Base-by-base conservation (phyloP, 2,329 filamentous ascomycete genomes). In the Mariannaea sp. region DNA sequence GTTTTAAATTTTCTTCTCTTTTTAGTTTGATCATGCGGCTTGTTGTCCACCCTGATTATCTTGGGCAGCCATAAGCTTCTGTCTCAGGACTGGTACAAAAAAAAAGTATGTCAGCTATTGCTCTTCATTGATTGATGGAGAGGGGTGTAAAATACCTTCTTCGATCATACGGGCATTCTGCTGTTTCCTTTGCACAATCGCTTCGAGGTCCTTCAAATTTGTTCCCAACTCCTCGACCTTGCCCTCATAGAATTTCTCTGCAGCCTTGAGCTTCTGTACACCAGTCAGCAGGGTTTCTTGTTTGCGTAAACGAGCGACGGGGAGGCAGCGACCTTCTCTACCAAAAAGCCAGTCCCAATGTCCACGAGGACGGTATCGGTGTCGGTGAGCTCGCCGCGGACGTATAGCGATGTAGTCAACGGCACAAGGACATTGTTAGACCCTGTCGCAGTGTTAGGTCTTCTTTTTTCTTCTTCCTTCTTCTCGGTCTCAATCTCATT, bases 351-450 rank as follows among this genome's bases (percentile, higher is more conserved):
- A 1, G 93, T 97, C 16, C 93, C 93, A 16, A 97, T 85, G 71
- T 97, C 93, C 33, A 97, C 91, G 53, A 97, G 80, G 6, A 96
- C 91, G 56, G 85, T 86, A 52, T 90, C 83, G 2, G 87, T 81
- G 71, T 87, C 84, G 39, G 88, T 81, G 33, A 97, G 79, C 32
- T 82, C 86, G 26, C 93, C 95, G 20, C 89, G 88, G 13, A 99
- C 93, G 73, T 99, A 99, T 24, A 99, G 82, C 1, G 92, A 97
- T 65, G 90, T 94, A 10, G 94, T 99, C 57, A 99, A 76, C 0
- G 95, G 94, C n/a, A 99, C 91, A 16, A 99, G 83, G 41, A 97
- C 88, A 7, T 74, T 79, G 72, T 84, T 79, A 43, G 69, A 65
- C 27, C 61, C 68, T 70, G 43, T 13, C 24, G 27, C 20, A n/a